Conservation (phyloP, 2,329 filamentous ascomycete species). For the Aspergillus ibericus region DNA sequence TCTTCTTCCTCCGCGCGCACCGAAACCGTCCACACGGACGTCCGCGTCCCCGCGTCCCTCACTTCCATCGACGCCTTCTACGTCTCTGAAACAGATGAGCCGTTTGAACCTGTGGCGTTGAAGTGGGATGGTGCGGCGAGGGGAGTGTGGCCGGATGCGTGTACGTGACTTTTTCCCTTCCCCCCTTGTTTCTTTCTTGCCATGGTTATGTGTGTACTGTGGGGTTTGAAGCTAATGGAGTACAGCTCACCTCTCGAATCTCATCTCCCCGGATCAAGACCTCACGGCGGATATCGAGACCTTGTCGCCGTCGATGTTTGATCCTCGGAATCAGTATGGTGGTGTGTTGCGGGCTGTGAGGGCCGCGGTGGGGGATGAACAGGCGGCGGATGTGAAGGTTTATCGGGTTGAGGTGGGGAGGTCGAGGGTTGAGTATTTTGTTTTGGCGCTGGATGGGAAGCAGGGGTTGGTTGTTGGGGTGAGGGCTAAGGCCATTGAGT, state of each 20-base stretch:
- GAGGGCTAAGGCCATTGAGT: slow-evolving; percentile 77
- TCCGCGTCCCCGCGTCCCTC: slow-evolving; percentile 62
- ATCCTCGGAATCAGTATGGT: slow-evolving; percentile 67
- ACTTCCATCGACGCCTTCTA: slow-evolving; percentile 64
- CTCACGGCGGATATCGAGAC: slow-evolving; percentile 55
- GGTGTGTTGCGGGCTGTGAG: slow-evolving; percentile 55
- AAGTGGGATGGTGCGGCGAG: slow-evolving; percentile 49
- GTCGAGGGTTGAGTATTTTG: slow-evolving; percentile 74
- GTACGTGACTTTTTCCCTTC: slow-evolving; percentile 27
- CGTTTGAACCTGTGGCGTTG: slow-evolving; percentile 74
- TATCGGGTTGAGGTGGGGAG: slow-evolving; percentile 67
- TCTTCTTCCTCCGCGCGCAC: slow-evolving; percentile 30
- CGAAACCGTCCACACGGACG: slow-evolving; percentile 47
- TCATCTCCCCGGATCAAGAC: slow-evolving; percentile 52
- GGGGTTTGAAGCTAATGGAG: neutral
- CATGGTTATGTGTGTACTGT: neutral
- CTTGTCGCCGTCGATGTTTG: slow-evolving; percentile 69
- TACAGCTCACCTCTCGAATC: slow-evolving; percentile 66
- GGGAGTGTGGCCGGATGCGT: slow-evolving; percentile 36
- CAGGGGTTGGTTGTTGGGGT: slow-evolving; percentile 69
- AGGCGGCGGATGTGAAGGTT: slow-evolving; percentile 65
- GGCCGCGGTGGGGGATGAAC: slow-evolving; percentile 26
- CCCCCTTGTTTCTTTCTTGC: slow-evolving; percentile 1
- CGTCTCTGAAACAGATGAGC: slow-evolving; percentile 79
- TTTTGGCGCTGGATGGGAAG: slow-evolving; percentile 64